These are phyloP conservation scores for Hymenoscyphus fructigenus DNA, from an alignment of 2,329 filamentous ascomycete genomes.

Conservation along the genomic window DNA sequence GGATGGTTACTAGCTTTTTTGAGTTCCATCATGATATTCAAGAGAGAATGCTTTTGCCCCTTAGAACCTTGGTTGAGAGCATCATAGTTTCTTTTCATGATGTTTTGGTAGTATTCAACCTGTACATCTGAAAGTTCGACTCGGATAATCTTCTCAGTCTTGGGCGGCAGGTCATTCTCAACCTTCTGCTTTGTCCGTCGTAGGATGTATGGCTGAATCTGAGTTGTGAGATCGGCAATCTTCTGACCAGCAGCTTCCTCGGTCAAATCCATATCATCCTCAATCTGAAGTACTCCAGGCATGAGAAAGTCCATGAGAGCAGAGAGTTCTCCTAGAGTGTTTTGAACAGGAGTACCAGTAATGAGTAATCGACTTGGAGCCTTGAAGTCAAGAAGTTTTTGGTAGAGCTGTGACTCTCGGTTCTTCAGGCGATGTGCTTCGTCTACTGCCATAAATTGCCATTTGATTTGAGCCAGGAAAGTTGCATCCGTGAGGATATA, in stretches of 20 bases:
- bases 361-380: slow-evolving; percentile 88
- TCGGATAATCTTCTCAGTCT: slow-evolving; percentile 98
- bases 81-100: slow-evolving; percentile 92
- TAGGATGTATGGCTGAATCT: slow-evolving; percentile 91
- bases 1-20: slow-evolving; percentile 99
- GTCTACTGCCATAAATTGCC: slow-evolving; percentile 95
- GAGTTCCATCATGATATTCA: slow-evolving; percentile 99
- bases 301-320: slow-evolving; percentile 95
- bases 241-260: slow-evolving; percentile 83
- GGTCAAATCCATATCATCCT: slow-evolving; percentile 84
- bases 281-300: slow-evolving; percentile 88
- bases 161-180: slow-evolving; percentile 91
- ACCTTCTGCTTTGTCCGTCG: slow-evolving; percentile 97
- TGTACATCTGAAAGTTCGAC: slow-evolving; percentile 96
- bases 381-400: slow-evolving; percentile 80
- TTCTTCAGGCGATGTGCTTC: slow-evolving; percentile 98
- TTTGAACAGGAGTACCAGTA: slow-evolving; percentile 96
- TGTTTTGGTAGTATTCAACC: slow-evolving; percentile 98
- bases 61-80: slow-evolving; percentile 87
- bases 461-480: slow-evolving; percentile 87
- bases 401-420: slow-evolving; percentile 88
- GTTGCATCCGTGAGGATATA: slow-evolving; percentile 85
- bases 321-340: slow-evolving; percentile 88
- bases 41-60: slow-evolving; percentile 88
- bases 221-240: slow-evolving; percentile 77